Evolutionary conservation across 768 basidiomycete genomes (phyloP).

Genomic region (Podaxis carcinomalis): DNA sequence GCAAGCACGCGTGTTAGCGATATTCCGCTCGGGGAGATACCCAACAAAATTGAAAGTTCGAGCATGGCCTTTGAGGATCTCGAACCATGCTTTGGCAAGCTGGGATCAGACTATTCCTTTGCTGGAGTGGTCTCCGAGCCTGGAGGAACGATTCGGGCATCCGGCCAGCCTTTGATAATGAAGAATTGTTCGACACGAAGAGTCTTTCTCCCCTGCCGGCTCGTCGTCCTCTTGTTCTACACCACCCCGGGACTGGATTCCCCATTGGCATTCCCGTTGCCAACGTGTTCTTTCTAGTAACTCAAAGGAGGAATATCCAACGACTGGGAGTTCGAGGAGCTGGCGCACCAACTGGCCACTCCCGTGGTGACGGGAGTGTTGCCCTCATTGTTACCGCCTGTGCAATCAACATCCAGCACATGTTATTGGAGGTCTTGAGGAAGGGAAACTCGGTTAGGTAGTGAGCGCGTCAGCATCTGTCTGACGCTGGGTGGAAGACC

Average conservation of each 20-base stretch:
- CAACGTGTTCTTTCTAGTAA: background rate
- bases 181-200: background rate
- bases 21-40: conserved; percentile 7
- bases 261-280: background rate
- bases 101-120: background rate
- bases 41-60: conserved; percentile 3
- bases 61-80: background rate
- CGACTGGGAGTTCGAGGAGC: no score
- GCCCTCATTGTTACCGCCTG: no score
- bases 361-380: no score
- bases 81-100: background rate
- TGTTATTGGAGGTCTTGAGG: no score
- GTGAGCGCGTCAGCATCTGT: no score
- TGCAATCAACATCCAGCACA: no score
- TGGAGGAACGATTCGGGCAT: background rate
- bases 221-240: conserved; percentile 4
- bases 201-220: background rate
- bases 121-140: background rate
- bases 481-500: no score
- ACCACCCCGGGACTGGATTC: background rate
- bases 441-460: no score
- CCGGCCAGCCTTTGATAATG: conserved; percentile 1
- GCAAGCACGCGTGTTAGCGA: conserved; percentile 3
- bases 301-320: no score
- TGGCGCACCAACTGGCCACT: no score